These are phyloP conservation scores for Rhodotorula sp. DNA, from an alignment of 1,284 basidiomycete genomes.

Conservation along the genomic window DNA sequence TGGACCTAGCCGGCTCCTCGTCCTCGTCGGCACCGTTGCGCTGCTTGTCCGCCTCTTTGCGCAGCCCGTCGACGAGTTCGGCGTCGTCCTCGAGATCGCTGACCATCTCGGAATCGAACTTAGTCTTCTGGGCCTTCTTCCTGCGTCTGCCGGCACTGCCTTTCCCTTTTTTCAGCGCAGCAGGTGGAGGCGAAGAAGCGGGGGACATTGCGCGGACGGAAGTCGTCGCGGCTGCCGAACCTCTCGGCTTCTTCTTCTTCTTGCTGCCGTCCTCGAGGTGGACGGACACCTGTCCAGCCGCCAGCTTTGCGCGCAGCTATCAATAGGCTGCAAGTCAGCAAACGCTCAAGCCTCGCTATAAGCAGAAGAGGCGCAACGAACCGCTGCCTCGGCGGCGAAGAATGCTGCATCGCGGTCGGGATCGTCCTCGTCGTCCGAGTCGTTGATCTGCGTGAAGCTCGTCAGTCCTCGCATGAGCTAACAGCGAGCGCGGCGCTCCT, in stretches of 20 bases:
- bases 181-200: not conserved
- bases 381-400: constrained; percentile 66
- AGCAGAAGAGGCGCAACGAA: constrained; percentile 47
- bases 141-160: constrained; percentile 7
- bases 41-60: not conserved
- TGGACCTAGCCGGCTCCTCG: not conserved
- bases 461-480: not conserved
- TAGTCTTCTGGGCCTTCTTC: constrained; percentile 12
- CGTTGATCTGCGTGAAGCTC: constrained; percentile 46
- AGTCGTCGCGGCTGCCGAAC: not conserved
- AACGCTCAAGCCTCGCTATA: constrained; percentile 32
- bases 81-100: constrained; percentile 34
- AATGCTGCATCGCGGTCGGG: constrained; percentile 58
- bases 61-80: constrained; percentile 16
- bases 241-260: constrained; percentile 8
- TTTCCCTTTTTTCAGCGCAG: constrained; percentile 8
- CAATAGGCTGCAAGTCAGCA: constrained; percentile 43
- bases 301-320: constrained; percentile 31
- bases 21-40: not conserved
- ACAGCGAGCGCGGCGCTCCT: constrained; percentile 55
- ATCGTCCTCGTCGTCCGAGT: constrained; percentile 77
- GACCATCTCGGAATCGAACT: constrained; percentile 15
- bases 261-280: constrained; percentile 15
- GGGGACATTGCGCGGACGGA: not conserved
- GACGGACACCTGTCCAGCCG: constrained; percentile 12